Percentiles rank a stretch among this genome's conserved stretches.
Evolutionary conservation across 345 rosid species (phyloP).

Genomic region (Acer saccharum): DNA sequence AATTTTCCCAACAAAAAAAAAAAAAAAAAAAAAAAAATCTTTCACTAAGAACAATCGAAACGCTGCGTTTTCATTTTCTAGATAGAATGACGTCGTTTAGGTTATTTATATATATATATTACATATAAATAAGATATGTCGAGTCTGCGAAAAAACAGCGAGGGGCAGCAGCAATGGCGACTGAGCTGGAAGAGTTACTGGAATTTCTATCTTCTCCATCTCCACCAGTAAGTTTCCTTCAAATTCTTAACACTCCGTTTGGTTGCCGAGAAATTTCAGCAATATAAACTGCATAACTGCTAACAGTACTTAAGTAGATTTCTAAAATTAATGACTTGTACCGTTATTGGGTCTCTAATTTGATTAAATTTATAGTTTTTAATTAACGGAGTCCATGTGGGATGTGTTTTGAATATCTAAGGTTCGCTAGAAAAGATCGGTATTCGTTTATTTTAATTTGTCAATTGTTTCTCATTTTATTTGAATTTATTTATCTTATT

Average conservation of each 20-base stretch:
- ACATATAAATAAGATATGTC: neutral
- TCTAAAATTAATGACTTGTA: neutral
- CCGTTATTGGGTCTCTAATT: neutral
- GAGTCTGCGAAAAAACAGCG: neutral
- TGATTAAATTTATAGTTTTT: neutral
- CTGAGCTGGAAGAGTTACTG: conserved; percentile 82
- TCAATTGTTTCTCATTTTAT: neutral
- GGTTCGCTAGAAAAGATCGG: neutral
- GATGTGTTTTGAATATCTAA: neutral
- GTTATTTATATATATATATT: neutral
- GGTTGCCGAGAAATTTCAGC: conserved; percentile 2
- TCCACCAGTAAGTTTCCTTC: conserved; percentile 48
- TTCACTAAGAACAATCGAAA: no score
- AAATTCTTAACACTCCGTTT: conserved; percentile 9
- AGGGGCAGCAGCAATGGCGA: conserved; percentile 56
- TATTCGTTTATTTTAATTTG: neutral
- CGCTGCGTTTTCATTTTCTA: neutral
- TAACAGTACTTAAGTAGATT: neutral
- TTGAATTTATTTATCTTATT: neutral
- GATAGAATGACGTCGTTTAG: neutral
- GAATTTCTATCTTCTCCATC: conserved; percentile 75
- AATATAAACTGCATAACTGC: neutral
- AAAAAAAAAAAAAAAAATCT: no score
- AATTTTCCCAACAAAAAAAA: no score
- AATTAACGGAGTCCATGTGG: neutral